Conservation (phyloP, 352 stramenopile species). For the Phytophthora palmivora region DNA sequence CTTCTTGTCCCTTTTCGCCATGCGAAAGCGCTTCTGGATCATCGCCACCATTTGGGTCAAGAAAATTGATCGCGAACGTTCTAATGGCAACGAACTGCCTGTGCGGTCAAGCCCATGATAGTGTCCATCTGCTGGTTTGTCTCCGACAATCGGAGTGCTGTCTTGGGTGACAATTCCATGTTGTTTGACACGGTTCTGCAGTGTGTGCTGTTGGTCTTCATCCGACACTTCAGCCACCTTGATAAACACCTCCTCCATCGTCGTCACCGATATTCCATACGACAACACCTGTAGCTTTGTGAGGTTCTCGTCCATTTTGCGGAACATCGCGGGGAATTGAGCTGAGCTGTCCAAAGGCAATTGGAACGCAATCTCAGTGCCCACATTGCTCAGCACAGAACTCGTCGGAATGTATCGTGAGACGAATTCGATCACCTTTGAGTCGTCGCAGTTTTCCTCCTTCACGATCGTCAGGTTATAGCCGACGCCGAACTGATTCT, state of each 20-base stretch:
- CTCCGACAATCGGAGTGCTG: conserved; percentile 29
- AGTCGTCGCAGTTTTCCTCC: conserved; percentile 37
- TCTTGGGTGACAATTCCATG: conserved; percentile 19
- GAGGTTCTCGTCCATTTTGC: conserved; percentile 50
- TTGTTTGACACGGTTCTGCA: conserved; percentile 41
- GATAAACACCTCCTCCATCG: conserved; percentile 83
- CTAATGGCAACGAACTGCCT: conserved; percentile 23
- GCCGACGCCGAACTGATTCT: conserved; percentile 66
- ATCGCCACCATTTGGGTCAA: conserved; percentile 29
- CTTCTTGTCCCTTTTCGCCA: conserved; percentile 32
- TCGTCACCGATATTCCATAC: conserved; percentile 85
- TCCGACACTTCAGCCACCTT: conserved; percentile 62
- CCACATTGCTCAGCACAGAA: conserved; percentile 58
- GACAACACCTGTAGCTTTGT: conserved; percentile 42
- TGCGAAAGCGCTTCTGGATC: conserved; percentile 29
- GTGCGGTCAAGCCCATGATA: conserved; percentile 18
- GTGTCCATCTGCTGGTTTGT: conserved; percentile 19
- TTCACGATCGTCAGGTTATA: conserved; percentile 81
- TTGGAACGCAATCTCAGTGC: conserved; percentile 64
- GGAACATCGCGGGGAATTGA: conserved; percentile 61
- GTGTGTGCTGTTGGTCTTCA: conserved; percentile 56
- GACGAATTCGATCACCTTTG: conserved; percentile 44
- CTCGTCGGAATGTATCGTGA: conserved; percentile 42
- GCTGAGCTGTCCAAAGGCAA: conserved; percentile 52
- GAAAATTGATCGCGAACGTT: conserved; percentile 26